These are phyloP conservation scores for Saksenaea vasiformis DNA, from an alignment of 371 early-diverging fungal genomes.

Conservation along the genomic window DNA sequence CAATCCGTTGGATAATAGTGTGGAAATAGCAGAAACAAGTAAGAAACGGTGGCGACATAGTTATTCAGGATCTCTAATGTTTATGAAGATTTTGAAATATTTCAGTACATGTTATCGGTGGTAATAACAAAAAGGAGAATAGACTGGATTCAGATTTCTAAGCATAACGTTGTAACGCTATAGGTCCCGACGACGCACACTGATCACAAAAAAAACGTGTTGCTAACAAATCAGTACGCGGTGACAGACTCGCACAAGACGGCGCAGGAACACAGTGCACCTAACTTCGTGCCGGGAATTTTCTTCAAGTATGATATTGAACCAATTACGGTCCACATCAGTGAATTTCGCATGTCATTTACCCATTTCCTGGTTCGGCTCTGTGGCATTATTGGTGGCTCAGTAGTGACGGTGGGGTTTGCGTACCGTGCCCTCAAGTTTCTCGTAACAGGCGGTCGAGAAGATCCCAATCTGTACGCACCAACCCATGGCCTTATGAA, in stretches of 20 bases:
- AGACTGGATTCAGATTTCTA: not conserved
- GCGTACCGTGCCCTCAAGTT: constrained; percentile 43
- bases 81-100: constrained; percentile 64
- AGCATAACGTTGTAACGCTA: not conserved
- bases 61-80: not conserved
- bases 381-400: constrained; percentile 89
- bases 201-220: constrained; percentile 47
- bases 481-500: constrained; percentile 39
- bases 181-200: constrained; percentile 84
- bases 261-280: constrained; percentile 38
- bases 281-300: constrained; percentile 53
- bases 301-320: constrained; percentile 93
- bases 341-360: constrained; percentile 65
- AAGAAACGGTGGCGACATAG: constrained; percentile 14
- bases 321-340: constrained; percentile 82
- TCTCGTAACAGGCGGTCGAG: constrained; percentile 42
- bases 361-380: constrained; percentile 80
- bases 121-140: constrained; percentile 27
- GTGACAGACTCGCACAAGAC: constrained; percentile 77
- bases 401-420: constrained; percentile 65
- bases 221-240: constrained; percentile 91
- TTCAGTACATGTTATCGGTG: constrained; percentile 83
- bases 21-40: constrained; percentile 67
- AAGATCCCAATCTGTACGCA: constrained; percentile 41
- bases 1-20: constrained; percentile 86